phyloP scores from a whole-genome alignment of 2,329 filamentous ascomycete species.

The Ascochyta lentis region DNA sequence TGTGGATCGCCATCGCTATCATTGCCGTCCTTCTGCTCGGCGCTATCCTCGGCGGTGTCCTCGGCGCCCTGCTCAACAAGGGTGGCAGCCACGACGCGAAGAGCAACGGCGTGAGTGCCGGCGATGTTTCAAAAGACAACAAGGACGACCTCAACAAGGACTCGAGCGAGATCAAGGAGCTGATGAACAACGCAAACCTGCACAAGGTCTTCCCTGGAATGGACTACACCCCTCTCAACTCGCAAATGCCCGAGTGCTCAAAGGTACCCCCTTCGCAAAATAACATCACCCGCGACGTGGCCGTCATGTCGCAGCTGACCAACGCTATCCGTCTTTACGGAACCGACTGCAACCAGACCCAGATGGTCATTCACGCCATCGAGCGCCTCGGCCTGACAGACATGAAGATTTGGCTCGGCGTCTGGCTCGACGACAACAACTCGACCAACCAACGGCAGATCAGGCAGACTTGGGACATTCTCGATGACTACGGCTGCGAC shows the following conservation, averaged over 20 bases:
- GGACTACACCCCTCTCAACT: conserved; percentile 91
- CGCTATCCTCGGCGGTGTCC: conserved; percentile 74
- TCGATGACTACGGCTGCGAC: conserved; percentile 65
- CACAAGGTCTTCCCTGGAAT: conserved; percentile 96
- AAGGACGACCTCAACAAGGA: conserved; percentile 77
- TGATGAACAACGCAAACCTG: conserved; percentile 80
- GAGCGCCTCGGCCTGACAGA: conserved; percentile 73
- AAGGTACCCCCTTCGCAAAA: conserved; percentile 84
- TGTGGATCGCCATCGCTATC: conserved; percentile 70
- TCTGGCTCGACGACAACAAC: conserved; percentile 85
- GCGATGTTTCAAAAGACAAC: conserved; percentile 64
- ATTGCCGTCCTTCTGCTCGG: conserved; percentile 71
- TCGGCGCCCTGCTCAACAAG: conserved; percentile 72
- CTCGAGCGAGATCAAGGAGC: conserved; percentile 77
- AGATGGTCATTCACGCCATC: conserved; percentile 89
- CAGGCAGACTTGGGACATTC: conserved; percentile 80
- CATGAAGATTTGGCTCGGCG: conserved; percentile 92
- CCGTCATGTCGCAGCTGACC: conserved; percentile 87
- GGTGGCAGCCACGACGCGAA: conserved; percentile 36
- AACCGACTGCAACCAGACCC: conserved; percentile 96
- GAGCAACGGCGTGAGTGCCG: conserved; percentile 33
- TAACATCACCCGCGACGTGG: conserved; percentile 90
- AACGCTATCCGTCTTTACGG: conserved; percentile 89
- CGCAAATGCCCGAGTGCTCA: conserved; percentile 86
- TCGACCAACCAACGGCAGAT: conserved; percentile 88